These are phyloP conservation scores for Cladosporium sp. DNA, from an alignment of 2,329 filamentous ascomycete genomes.

Conservation along the genomic window DNA sequence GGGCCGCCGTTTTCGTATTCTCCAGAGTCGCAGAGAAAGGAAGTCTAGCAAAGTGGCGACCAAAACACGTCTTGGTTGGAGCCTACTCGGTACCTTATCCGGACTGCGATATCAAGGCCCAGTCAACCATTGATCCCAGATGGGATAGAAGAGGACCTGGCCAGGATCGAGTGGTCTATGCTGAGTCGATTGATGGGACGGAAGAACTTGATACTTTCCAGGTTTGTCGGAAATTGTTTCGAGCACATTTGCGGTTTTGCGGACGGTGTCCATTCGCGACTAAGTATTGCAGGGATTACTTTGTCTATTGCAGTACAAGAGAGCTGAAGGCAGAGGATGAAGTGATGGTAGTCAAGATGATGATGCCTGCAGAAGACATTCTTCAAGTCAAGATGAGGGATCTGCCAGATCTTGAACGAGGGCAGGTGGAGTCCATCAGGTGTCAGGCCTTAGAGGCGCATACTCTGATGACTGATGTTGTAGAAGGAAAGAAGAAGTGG, in stretches of 20 bases:
- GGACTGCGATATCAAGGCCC: background rate
- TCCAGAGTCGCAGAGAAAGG: background rate
- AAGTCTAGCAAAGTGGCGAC: background rate
- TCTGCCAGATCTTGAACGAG: background rate
- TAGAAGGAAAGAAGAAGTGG: background rate
- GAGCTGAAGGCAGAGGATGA: background rate
- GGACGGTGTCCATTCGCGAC: background rate
- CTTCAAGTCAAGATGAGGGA: background rate
- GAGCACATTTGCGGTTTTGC: background rate
- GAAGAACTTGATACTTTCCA: background rate
- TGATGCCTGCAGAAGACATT: background rate
- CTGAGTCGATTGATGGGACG: background rate
- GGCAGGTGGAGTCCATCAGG: background rate
- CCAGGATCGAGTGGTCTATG: background rate
- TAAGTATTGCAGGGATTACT: background rate
- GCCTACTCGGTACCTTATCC: background rate
- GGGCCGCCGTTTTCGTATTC: background rate
- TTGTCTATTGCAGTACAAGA: background rate
- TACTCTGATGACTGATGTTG: background rate
- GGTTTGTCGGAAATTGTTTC: background rate
- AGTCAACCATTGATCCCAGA: background rate
- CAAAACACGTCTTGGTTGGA: background rate
- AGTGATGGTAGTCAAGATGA: background rate
- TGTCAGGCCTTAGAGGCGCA: background rate
- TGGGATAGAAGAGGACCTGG: background rate